Percentiles rank a stretch among this genome's conserved stretches.
Conservation (phyloP, 345 rosid genomes). For the Sapria himalayana region DNA sequence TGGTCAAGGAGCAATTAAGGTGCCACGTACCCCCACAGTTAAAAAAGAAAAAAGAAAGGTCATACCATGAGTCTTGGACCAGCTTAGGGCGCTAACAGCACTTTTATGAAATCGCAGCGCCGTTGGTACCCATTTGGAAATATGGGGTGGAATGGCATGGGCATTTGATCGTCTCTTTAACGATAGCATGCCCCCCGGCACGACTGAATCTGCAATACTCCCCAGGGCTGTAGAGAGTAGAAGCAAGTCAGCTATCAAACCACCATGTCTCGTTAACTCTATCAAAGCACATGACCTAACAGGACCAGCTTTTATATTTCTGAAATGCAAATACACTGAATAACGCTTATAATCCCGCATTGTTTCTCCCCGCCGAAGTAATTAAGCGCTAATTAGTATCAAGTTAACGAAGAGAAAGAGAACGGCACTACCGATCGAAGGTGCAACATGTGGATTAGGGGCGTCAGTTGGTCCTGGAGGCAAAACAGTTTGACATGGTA, state of each 20-base stretch:
- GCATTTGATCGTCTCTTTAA: conserved; percentile 17
- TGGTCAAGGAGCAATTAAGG: no score
- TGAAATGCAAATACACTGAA: no score
- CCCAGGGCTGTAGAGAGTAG: conserved; percentile 25
- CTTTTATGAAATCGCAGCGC: conserved; percentile 36
- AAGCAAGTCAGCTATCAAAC: no score
- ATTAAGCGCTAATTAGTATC: no score
- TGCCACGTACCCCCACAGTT: no score
- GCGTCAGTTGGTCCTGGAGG: background rate
- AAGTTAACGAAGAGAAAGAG: background rate
- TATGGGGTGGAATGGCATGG: conserved; percentile 11
- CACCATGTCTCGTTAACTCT: no score
- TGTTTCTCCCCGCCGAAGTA: no score
- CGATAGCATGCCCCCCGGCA: conserved; percentile 22
- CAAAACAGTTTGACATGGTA: conserved; percentile 6
- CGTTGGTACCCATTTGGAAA: conserved; percentile 27
- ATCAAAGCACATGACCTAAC: no score
- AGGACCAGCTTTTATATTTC: no score
- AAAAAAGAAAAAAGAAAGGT: conserved; percentile 5
- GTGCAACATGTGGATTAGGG: background rate
- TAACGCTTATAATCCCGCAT: no score
- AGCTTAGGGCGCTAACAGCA: conserved; percentile 49
- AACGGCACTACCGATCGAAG: conserved; percentile 20
- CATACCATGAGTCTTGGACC: conserved; percentile 66
- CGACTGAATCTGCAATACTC: conserved; percentile 29